Evolutionary conservation across 1,139 yeast genomes (phyloP), one percentile per base, ranked within the genome.

Genomic region (Entelexis paramagnoliae): DNA sequence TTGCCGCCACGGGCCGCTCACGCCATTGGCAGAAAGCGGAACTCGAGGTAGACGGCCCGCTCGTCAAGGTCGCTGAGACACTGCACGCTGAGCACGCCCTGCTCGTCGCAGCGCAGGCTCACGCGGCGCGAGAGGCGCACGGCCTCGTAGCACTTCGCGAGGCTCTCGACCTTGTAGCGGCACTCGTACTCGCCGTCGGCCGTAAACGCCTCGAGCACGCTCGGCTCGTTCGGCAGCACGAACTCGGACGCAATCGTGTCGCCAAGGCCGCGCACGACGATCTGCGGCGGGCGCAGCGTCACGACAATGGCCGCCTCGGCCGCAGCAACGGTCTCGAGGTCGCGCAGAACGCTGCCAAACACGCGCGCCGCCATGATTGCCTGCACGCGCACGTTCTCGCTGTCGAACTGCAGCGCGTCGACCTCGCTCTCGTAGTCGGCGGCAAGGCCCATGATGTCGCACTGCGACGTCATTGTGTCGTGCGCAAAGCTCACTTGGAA

Each of bases 201-300:
- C 16, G 47, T 58, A 45, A 78, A 61, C 22, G 74, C 72, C 49
- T 83, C 93, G 45, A 86, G 66, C 10, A 80, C 76, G 1, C 80
- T 70, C 59, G 75, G 73, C 49, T 78, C 85, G 54, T 74, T 76
- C 0, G 95, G 95, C 55, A 82, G 74, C 11, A 77, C 73, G 26
- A 85, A 70, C 62, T 83, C 81, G 51, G 86, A 80, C 48, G 74
- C 71, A 0, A 95, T 95, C 45, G 85, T 72, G 13, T 78, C 80
- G 3, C 88, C 82, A 47, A 72, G 72, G 1, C 93, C 81, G 3
- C 83, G 76, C 53, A 87, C 75, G 34, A 59, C 60, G 46, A 67
- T 61, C 45, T 63, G 63, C 4, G 66, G 63, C 6, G 62, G 60
- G 17, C 55, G 45, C 22, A 62, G 51, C 8, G 59, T 59, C 2